Base-by-base conservation (phyloP, 352 stramenopile species). In the Albugo laibachii region DNA sequence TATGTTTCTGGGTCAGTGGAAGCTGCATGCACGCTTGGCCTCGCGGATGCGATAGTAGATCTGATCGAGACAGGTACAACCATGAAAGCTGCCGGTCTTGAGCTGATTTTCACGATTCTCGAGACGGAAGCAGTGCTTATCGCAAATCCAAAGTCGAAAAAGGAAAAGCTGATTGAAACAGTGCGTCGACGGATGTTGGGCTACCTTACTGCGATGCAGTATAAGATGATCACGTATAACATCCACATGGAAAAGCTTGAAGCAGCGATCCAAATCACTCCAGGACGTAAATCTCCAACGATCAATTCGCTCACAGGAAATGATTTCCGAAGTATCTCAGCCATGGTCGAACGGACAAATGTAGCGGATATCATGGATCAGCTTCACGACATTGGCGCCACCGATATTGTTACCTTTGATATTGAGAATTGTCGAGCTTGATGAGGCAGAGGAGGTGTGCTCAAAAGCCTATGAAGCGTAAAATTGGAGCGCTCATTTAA, bases 181-280 rank as follows among this genome's bases (percentile, higher is more conserved):
- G 81, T 93, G 39, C 72, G 88, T 58, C 81, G 95, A 58, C 86
- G 95, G 40, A 95, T 99, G 49, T 61, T 97, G 45, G 95, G 94
- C 38, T 98, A 92, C 66, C 92, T 97, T 51, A 95, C 91, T n/a
- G 89, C 92, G 11, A 94, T 73, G 53, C 96, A 97, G 65, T 97
- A 97, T 70, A 74, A 93, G 38, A 97, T 99, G 93, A 78, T 98
- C 44, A 87, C 91, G 50, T 99, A 98, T 78, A 98, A 99, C 63
- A 81, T 98, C 55, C 59, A 64, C 50, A 69, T 83, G 51, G 75
- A 92, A 13, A 79, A 93, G 54, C 61, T 98, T 16, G 62, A 92
- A 8, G 50, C 63, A 37, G 87, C 92, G 8, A 80, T 81, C 21
- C 51, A 59, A 50, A 89, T 99, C 50, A 97, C 93, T 40, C 92